These are phyloP conservation scores for Pseudodiploospora longispora DNA, from an alignment of 2,329 filamentous ascomycete genomes.

Conservation along the genomic window DNA sequence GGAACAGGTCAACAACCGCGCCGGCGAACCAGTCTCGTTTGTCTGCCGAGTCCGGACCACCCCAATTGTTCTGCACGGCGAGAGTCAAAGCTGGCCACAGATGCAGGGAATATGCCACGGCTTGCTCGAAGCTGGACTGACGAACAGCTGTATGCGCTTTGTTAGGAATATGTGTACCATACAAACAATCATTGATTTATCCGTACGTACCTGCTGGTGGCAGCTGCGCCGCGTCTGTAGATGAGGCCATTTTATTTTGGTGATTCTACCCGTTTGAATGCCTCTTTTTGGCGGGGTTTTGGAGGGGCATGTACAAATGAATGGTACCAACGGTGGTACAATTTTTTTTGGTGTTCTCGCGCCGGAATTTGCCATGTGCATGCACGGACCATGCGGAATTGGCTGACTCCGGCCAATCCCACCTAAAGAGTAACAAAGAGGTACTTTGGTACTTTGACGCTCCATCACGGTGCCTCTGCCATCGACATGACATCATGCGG, in stretches of 20 bases:
- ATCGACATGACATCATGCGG: constrained; percentile 10
- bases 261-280: constrained; percentile 1
- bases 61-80: constrained; percentile 81
- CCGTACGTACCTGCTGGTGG: constrained; percentile 21
- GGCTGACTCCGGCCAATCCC: too few species aligned
- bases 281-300: constrained; percentile 18
- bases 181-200: background rate
- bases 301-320: constrained; percentile 19
- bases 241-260: constrained; percentile 22
- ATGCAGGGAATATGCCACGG: constrained; percentile 75
- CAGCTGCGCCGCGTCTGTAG: constrained; percentile 20
- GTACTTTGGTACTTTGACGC: too few species aligned
- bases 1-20: constrained; percentile 73
- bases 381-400: constrained; percentile 5
- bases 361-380: too few species aligned
- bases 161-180: constrained; percentile 2
- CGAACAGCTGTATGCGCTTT: constrained; percentile 36
- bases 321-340: constrained; percentile 14
- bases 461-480: too few species aligned
- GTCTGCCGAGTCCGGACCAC: constrained; percentile 70
- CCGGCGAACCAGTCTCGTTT: constrained; percentile 97
- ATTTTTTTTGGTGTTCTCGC: constrained; percentile 12
- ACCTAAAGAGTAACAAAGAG: too few species aligned
- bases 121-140: constrained; percentile 70
- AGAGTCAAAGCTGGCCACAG: constrained; percentile 84